Evolutionary conservation across 306 rosid species (phyloP), one percentile per base, ranked within the genome.

Genomic region (Castanopsis chinensis): DNA sequence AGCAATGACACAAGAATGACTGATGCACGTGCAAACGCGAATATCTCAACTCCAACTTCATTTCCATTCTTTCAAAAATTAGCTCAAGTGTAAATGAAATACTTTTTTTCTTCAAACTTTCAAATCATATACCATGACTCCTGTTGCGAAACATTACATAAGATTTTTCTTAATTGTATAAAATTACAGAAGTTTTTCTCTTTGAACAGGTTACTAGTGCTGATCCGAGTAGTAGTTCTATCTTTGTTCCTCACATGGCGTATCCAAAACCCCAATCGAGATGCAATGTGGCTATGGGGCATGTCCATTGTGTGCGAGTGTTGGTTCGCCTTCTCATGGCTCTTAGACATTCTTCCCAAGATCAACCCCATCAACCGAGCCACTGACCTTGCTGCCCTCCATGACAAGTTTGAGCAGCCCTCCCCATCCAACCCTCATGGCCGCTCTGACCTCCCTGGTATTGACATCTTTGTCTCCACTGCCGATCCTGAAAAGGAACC

Each of bases 241-340:
- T 20, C 3, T 0, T 68, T 87, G 25, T 93, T 90, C 71, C 75
- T 93, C 6, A 0, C 56, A 3, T 93, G 97, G 98, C 87, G 97
- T 71, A 37, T 90, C 59, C 78, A 4, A 41, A 93, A 93, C 75
- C 98, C 98, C 2, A 93, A 93, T 64, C 77, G 55, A 5, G 97
- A 93, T 28, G 98, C 98, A 69, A 71, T 91, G 86, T 93, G 98
- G 97, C 78, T 93, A 30, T 93, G 98, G 98, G 98, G 85, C 1
- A 84, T 90, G 71, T 93, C 98, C 65, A 85, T 91, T 59, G 93
- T 90, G 13, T 93, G 98, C 74, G 98, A 93, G 82, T n/a, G 87
- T 37, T 93, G 98, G 98, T 93, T 93, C 80, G 84, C 94, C 21
- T 84, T 93, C 82, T 93, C 98, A 12, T 93, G 98, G 98, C 76